Conservation (phyloP, 163 green algal genomes). For the Botryococcus braunii region DNA sequence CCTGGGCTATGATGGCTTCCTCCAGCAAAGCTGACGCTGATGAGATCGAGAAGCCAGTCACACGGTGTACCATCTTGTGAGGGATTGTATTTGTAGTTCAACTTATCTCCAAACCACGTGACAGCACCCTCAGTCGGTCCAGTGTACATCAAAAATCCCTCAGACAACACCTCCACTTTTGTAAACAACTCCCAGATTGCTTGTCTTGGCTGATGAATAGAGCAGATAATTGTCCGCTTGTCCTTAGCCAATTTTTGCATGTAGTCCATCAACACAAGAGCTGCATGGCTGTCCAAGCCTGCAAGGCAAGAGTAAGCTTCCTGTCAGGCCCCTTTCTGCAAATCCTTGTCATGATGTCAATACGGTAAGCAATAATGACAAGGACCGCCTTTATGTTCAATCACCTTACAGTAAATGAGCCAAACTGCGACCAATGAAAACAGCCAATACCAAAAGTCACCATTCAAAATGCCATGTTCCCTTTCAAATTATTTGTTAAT, state of each 20-base stretch:
- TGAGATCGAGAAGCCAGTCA: conserved; percentile 54
- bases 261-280: conserved; percentile 29
- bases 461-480: too few species aligned
- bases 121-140: conserved; percentile 24
- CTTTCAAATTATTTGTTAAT: too few species aligned
- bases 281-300: conserved; percentile 15
- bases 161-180: conserved; percentile 40
- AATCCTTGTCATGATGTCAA: too few species aligned
- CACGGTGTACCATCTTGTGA: conserved; percentile 25
- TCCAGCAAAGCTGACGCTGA: conserved; percentile 40
- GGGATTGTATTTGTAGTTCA: conserved; percentile 43
- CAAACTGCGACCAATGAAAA: too few species aligned
- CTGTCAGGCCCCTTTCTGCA: too few species aligned
- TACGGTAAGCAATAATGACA: too few species aligned
- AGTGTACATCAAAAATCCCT: conserved; percentile 40
- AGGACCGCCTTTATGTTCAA: too few species aligned
- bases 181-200: conserved; percentile 58
- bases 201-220: conserved; percentile 52
- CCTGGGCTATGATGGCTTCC: too few species aligned
- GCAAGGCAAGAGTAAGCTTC: too few species aligned
- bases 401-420: too few species aligned
- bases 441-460: too few species aligned
- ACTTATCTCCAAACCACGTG: conserved; percentile 33
- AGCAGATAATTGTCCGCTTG: conserved; percentile 33
- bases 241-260: conserved; percentile 30